phyloP scores from a whole-genome alignment of 257 asterid species.

The Forsythia viridissima region DNA sequence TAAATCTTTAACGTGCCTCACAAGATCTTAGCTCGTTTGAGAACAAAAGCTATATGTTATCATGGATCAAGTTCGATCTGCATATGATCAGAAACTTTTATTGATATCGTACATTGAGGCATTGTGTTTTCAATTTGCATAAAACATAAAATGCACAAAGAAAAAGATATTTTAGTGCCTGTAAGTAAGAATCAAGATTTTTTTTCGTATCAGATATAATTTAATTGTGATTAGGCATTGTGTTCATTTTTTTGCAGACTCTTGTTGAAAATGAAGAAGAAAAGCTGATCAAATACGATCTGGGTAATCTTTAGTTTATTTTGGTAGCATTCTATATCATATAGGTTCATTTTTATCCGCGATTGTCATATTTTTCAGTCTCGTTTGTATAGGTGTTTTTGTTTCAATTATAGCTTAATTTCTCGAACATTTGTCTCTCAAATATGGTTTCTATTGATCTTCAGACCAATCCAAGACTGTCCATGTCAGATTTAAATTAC shows the following conservation, averaged over 20 bases:
- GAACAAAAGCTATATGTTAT: no score
- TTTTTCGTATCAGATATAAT: no score
- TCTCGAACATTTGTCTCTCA: neutral
- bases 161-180: no score
- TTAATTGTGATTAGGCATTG: neutral
- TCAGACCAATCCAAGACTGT: constrained; percentile 53
- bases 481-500: constrained; percentile 58
- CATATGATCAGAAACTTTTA: no score
- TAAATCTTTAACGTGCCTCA: no score
- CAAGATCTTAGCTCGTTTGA: no score
- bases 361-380: neutral
- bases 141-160: no score
- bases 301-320: constrained; percentile 31
- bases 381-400: neutral
- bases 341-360: neutral
- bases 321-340: no score
- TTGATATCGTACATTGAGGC: no score
- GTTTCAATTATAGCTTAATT: neutral
- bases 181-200: no score
- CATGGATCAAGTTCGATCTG: no score
- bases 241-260: constrained; percentile 39
- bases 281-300: constrained; percentile 13
- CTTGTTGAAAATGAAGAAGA: constrained; percentile 36
- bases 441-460: constrained; percentile 9
- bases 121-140: no score